Evolutionary conservation across 2,329 filamentous ascomycete genomes (phyloP), one percentile per base, ranked within the genome.

Genomic region (Lojkania enalia): DNA sequence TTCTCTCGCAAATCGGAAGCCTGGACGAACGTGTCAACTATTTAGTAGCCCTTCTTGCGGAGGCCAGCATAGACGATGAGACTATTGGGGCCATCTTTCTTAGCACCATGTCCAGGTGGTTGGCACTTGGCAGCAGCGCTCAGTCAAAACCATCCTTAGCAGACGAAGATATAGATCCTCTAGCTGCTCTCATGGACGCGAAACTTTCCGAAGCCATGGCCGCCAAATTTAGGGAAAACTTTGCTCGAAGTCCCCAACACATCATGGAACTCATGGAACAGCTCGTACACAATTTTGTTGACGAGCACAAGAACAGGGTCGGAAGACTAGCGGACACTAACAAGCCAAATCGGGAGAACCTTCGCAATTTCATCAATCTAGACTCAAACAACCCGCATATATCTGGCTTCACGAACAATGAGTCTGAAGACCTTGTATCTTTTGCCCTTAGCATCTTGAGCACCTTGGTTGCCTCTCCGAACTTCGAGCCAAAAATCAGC

Each of bases 121-220:
- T 87, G 1, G 49, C 55, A 5, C 31, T 18, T 1, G 35, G 46
- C 9, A 35, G 25, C 19, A 53, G 12, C 2, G 29, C 35, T 9
- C 5, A 9, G 7, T 32, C 35, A 14, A 58, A 49, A 3, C 37
- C 42, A 4, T 54, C 49, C 1, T 44, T 69, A 7, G 54, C 49
- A 46, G 62, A 71, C 1, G 55, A 68, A 3, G 42, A 57, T 0
- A 56, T 64, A 1, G 74, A 80, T 35, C 71, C 79, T 0, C 46
- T 82, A 2, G 61, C 60, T 3, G 73, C 75, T 3, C 69, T 90
- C 1, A 66, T 78, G 4, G 77, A 86, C 50, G 74, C 83, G 4
- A 82, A 82, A 37, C 67, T 88, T 0, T 73, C 88, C 5, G 83
- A 87, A 57, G 78, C 77, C 23, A 77, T 90, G 68, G 81, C 88